Conservation (phyloP, 305 asterid species). For the Fraxinus albicans region DNA sequence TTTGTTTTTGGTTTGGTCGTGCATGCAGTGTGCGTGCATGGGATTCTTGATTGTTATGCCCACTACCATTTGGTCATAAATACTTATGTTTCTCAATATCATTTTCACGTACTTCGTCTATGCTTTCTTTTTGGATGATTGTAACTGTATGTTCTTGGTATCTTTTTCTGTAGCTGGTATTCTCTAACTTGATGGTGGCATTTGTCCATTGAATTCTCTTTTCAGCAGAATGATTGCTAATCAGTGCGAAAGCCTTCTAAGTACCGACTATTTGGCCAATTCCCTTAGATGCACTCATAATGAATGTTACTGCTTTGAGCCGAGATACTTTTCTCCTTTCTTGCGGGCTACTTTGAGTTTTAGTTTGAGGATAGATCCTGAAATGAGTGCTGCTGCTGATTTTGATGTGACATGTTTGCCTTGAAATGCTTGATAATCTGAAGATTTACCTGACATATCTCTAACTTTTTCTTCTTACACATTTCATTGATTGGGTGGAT, state of each 20-base stretch:
- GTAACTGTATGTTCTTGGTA: background rate
- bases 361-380: background rate
- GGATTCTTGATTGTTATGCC: background rate
- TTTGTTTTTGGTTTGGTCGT: background rate
- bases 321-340: slow-evolving; percentile 2
- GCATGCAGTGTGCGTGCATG: background rate
- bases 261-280: background rate
- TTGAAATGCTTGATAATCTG: slow-evolving; percentile 20
- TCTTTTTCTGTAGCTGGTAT: background rate
- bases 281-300: background rate
- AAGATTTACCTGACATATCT: slow-evolving; percentile 17
- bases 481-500: background rate
- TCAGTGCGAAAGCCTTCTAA: background rate
- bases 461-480: background rate
- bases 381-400: slow-evolving; percentile 6
- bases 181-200: background rate
- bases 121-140: background rate
- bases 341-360: background rate
- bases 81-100: background rate
- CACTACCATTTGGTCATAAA: background rate
- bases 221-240: background rate
- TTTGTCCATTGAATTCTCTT: background rate
- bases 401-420: slow-evolving; percentile 5
- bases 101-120: background rate
- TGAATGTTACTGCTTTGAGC: background rate